Conservation (phyloP, 805 yeast genomes). For the Ogataea wickerhamii region DNA sequence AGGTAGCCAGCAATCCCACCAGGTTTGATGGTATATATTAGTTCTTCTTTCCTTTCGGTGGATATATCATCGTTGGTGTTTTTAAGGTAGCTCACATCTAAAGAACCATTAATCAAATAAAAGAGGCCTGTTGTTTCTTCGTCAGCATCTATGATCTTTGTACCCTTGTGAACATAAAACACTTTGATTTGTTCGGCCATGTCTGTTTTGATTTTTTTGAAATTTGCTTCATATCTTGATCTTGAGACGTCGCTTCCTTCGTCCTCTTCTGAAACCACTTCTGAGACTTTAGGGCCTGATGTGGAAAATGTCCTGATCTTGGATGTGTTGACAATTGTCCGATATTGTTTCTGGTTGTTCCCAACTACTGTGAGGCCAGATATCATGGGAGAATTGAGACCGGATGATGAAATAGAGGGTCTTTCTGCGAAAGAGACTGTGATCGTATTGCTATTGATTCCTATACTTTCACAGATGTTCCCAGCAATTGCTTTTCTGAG, state of each 20-base stretch:
- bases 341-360: neutral
- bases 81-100: constrained; percentile 58
- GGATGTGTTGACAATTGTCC: neutral
- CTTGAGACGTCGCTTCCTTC: constrained; percentile 9
- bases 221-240: constrained; percentile 33
- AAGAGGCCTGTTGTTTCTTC: constrained; percentile 69
- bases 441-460: constrained; percentile 43
- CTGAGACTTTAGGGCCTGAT: constrained; percentile 12
- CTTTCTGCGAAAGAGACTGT: constrained; percentile 13
- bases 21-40: constrained; percentile 54
- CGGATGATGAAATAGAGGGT: constrained; percentile 16
- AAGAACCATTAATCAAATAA: constrained; percentile 73
- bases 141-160: constrained; percentile 59
- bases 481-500: constrained; percentile 65
- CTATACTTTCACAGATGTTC: constrained; percentile 64
- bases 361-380: constrained; percentile 17
- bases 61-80: constrained; percentile 18
- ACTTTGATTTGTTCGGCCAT: constrained; percentile 61
- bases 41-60: constrained; percentile 30
- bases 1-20: constrained; percentile 90
- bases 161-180: constrained; percentile 47
- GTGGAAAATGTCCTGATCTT: constrained; percentile 25
- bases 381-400: constrained; percentile 20
- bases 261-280: constrained; percentile 6
- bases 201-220: constrained; percentile 50